These are phyloP conservation scores for Ogataea paraovalis DNA, from an alignment of 805 yeast species.

Conservation along the genomic window DNA sequence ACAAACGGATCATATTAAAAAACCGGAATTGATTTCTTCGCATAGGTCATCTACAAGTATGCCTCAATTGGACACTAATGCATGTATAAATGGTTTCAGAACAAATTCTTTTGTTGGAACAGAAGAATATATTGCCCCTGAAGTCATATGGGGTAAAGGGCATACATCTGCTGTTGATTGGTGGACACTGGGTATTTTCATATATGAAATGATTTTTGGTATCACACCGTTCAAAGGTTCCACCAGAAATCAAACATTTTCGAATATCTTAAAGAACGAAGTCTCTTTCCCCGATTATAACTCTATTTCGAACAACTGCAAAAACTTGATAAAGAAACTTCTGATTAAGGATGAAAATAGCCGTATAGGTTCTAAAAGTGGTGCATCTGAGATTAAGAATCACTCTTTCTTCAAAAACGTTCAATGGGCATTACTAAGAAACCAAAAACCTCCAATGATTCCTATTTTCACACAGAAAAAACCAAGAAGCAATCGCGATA, in stretches of 20 bases:
- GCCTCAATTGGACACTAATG: conserved; percentile 84
- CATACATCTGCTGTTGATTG: conserved; percentile 98
- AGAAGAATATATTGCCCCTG: conserved; percentile 98
- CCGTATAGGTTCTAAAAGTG: conserved; percentile 85
- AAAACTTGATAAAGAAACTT: conserved; percentile 72
- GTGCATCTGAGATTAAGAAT: conserved; percentile 90
- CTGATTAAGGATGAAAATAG: conserved; percentile 85
- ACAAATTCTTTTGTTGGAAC: conserved; percentile 99
- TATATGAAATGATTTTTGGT: conserved; percentile 93
- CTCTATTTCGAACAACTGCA: conserved; percentile 66
- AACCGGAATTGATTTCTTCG: conserved; percentile 58
- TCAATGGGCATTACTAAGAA: conserved; percentile 93
- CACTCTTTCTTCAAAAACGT: conserved; percentile 89
- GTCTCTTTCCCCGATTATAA: conserved; percentile 67
- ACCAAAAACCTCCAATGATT: conserved; percentile 93
- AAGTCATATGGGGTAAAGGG: conserved; percentile 94
- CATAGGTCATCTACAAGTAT: conserved; percentile 33
- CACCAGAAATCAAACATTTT: conserved; percentile 83
- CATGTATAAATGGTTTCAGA: conserved; percentile 92
- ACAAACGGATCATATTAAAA: conserved; percentile 72
- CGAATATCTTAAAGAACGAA: conserved; percentile 80
- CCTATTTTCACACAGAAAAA: conserved; percentile 55
- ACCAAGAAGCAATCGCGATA: conserved; percentile 14
- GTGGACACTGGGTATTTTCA: conserved; percentile 97
- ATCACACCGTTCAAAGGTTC: conserved; percentile 95